phyloP scores from a whole-genome alignment of 305 asterid genomes.

The Fraxinus nigra region DNA sequence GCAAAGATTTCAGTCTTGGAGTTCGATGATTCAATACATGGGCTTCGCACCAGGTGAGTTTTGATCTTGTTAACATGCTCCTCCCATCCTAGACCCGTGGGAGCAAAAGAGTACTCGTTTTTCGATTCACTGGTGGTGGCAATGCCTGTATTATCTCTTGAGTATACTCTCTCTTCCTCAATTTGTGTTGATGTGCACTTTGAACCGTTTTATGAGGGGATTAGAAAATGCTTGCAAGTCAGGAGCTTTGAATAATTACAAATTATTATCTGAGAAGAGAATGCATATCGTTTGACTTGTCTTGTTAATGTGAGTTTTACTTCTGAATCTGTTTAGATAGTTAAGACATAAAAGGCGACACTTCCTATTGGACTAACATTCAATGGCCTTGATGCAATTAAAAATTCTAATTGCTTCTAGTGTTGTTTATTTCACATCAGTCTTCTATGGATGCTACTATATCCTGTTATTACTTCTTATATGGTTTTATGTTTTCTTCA shows the following conservation, averaged over 20 bases:
- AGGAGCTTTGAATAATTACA: slow-evolving; percentile 1
- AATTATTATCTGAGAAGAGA: slow-evolving; percentile 9
- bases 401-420: slow-evolving; percentile 11
- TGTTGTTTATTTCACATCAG: slow-evolving; percentile 5
- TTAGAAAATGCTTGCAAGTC: slow-evolving; percentile 11
- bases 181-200: not conserved
- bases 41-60: slow-evolving; percentile 78
- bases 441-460: slow-evolving; percentile 9
- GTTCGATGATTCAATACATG: slow-evolving; percentile 88
- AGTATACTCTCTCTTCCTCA: not conserved
- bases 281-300: slow-evolving; percentile 5
- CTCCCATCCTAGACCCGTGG: not conserved
- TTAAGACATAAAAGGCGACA: not conserved
- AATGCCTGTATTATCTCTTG: not conserved
- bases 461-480: slow-evolving; percentile 17
- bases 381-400: not conserved
- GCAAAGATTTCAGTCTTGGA: slow-evolving; percentile 89
- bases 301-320: not conserved
- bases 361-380: slow-evolving; percentile 1
- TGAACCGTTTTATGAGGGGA: not conserved
- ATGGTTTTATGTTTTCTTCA: slow-evolving; percentile 36
- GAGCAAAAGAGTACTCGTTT: slow-evolving; percentile 4
- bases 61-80: slow-evolving; percentile 17
- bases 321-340: slow-evolving; percentile 6
- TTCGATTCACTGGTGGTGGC: not conserved